Conservation (phyloP, 495 filamentous ascomycete species). For the Darksidea phi region DNA sequence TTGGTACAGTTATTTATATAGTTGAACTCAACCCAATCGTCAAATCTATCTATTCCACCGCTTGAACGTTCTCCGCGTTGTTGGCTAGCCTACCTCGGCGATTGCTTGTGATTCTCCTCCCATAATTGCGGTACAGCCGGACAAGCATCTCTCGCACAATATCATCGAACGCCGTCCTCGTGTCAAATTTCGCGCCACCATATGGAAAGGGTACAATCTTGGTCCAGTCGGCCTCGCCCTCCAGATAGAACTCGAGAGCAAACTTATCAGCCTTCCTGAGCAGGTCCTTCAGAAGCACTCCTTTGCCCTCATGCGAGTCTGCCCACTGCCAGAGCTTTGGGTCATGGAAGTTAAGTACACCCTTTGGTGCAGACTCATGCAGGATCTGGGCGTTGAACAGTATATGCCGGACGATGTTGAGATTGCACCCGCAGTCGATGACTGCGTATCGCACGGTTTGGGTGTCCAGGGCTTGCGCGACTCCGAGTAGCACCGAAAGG, state of each 20-base stretch:
- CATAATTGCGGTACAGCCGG: constrained; percentile 26
- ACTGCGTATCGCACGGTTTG: constrained; percentile 20
- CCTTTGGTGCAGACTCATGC: not conserved
- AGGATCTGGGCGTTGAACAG: constrained; percentile 35
- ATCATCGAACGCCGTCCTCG: constrained; percentile 8
- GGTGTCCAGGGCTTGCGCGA: constrained; percentile 17
- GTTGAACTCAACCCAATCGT: too few species aligned
- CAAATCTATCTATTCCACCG: not conserved
- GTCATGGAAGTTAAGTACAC: constrained; percentile 28
- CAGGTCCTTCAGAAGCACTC: constrained; percentile 17
- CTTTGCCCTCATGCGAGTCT: not conserved
- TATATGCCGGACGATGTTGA: constrained; percentile 20
- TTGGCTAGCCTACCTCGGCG: not conserved
- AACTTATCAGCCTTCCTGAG: constrained; percentile 25
- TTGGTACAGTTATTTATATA: too few species aligned
- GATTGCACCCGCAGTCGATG: constrained; percentile 22
- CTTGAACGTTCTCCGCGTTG: not conserved
- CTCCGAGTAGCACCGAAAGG: constrained; percentile 22
- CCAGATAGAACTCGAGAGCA: constrained; percentile 18
- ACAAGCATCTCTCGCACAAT: constrained; percentile 19
- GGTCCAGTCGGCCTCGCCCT: constrained; percentile 15
- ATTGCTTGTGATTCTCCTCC: constrained; percentile 23
- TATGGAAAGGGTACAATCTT: constrained; percentile 30
- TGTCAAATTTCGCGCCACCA: constrained; percentile 28
- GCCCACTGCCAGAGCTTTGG: constrained; percentile 30